phyloP scores from a whole-genome alignment of 768 basidiomycete genomes.

The Stropharia rugosoannulata region DNA sequence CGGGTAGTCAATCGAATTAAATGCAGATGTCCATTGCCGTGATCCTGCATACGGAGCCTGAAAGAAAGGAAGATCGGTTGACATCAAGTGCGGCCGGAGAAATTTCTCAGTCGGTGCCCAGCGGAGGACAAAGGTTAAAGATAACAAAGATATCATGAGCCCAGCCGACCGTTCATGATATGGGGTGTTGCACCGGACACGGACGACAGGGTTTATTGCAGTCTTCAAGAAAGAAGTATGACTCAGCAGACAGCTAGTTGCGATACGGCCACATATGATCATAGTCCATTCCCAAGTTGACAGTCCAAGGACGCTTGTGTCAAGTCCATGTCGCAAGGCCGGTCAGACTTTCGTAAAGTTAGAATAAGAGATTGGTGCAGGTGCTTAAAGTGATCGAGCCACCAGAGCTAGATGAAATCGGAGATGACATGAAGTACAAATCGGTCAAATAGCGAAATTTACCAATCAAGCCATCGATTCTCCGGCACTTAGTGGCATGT shows the following conservation, averaged over 20 bases:
- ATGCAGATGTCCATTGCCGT: conserved; percentile 27
- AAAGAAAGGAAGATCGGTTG: conserved; percentile 16
- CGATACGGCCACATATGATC: background rate
- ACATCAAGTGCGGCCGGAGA: conserved; percentile 5
- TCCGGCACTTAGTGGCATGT: background rate
- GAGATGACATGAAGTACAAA: background rate
- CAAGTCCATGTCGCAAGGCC: background rate
- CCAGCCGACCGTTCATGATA: background rate
- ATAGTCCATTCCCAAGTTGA: background rate
- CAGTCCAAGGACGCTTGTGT: background rate
- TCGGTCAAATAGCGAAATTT: background rate
- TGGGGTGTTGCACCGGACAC: background rate
- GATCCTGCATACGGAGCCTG: conserved; percentile 22
- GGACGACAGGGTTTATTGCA: background rate
- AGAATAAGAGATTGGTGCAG: background rate
- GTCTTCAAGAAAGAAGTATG: background rate
- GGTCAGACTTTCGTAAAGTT: background rate
- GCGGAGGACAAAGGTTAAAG: conserved; percentile 10
- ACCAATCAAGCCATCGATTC: background rate
- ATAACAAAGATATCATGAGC: background rate
- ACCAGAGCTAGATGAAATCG: background rate
- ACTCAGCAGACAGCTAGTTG: background rate
- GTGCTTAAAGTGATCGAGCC: background rate
- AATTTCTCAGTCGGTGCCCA: conserved; percentile 7
- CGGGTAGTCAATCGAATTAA: conserved; percentile 15